phyloP scores from a whole-genome alignment of 495 filamentous ascomycete genomes.

The Penicillium subrubescens region DNA sequence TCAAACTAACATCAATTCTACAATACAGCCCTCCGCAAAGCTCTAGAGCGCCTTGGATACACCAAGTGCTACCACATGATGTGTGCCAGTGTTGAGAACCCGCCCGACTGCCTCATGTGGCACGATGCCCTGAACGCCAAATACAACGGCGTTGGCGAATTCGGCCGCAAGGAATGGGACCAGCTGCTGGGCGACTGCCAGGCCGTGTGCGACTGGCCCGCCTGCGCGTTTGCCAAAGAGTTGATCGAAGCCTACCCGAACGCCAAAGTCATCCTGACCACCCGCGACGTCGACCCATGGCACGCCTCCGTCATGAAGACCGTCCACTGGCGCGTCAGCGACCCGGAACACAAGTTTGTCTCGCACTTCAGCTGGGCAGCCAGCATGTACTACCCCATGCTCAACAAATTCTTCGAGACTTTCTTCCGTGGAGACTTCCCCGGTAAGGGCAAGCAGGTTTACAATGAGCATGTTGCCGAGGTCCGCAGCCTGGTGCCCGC shows the following conservation, averaged over 20 bases:
- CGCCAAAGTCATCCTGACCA: slow-evolving; percentile 67
- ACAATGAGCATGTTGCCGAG: slow-evolving; percentile 47
- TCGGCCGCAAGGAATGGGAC: slow-evolving; percentile 67
- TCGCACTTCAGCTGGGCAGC: slow-evolving; percentile 58
- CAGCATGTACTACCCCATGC: slow-evolving; percentile 61
- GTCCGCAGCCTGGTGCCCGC: slow-evolving; percentile 48
- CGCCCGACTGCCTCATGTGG: slow-evolving; percentile 62
- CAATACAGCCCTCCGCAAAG: slow-evolving; percentile 54
- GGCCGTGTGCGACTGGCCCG: slow-evolving; percentile 69
- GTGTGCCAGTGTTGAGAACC: slow-evolving; percentile 62
- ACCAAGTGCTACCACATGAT: slow-evolving; percentile 68
- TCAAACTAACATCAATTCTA: background rate
- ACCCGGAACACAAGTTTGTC: slow-evolving; percentile 55
- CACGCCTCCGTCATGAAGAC: slow-evolving; percentile 56
- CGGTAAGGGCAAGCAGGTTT: slow-evolving; percentile 53
- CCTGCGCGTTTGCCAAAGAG: slow-evolving; percentile 65
- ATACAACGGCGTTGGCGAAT: slow-evolving; percentile 61
- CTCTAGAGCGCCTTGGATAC: slow-evolving; percentile 62
- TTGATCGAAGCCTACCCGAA: slow-evolving; percentile 71
- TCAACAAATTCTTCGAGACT: slow-evolving; percentile 60
- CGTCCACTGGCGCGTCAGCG: slow-evolving; percentile 56
- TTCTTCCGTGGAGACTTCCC: slow-evolving; percentile 57
- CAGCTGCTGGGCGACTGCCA: slow-evolving; percentile 66
- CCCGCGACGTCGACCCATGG: slow-evolving; percentile 62
- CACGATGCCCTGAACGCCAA: slow-evolving; percentile 66